Conservation (phyloP, 148 eudicot species). For the Vaccinium darrowii region DNA sequence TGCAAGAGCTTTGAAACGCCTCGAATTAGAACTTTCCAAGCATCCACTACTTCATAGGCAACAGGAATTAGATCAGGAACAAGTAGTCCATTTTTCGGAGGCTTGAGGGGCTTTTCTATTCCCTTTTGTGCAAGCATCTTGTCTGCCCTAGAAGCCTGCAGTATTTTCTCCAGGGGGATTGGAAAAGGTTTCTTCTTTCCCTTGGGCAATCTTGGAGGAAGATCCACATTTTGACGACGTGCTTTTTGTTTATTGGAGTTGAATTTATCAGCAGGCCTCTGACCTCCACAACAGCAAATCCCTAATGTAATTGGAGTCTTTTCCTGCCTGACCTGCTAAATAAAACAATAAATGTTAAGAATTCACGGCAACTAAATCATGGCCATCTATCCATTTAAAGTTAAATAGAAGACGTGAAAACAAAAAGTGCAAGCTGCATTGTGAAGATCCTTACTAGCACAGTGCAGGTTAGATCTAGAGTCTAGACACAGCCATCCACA, state of each 20-base stretch:
- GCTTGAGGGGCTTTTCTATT: constrained; percentile 81
- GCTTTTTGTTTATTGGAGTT: constrained; percentile 37
- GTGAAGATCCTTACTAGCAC: not conserved
- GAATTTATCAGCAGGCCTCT: constrained; percentile 28
- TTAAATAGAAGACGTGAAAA: not conserved
- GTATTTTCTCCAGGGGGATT: constrained; percentile 69
- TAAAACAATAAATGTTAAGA: not conserved
- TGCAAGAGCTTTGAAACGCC: constrained; percentile 92
- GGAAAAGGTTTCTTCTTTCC: constrained; percentile 94
- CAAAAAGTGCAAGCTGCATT: not conserved
- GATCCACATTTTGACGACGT: constrained; percentile 76
- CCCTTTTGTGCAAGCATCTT: constrained; percentile 83
- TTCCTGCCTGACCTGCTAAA: constrained; percentile 30
- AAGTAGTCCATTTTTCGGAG: constrained; percentile 83
- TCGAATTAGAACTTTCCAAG: constrained; percentile 78
- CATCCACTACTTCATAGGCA: constrained; percentile 77
- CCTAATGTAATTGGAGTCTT: constrained; percentile 27
- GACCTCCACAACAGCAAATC: constrained; percentile 34
- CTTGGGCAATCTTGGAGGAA: constrained; percentile 72
- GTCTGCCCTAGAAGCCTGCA: constrained; percentile 58
- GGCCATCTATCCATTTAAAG: not conserved
- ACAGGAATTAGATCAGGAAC: constrained; percentile 76
- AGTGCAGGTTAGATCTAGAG: not conserved
- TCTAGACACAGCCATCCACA: not conserved
- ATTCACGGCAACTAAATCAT: not conserved